phyloP scores from a whole-genome alignment of 495 filamentous ascomycete genomes.

The Xylona heveae region DNA sequence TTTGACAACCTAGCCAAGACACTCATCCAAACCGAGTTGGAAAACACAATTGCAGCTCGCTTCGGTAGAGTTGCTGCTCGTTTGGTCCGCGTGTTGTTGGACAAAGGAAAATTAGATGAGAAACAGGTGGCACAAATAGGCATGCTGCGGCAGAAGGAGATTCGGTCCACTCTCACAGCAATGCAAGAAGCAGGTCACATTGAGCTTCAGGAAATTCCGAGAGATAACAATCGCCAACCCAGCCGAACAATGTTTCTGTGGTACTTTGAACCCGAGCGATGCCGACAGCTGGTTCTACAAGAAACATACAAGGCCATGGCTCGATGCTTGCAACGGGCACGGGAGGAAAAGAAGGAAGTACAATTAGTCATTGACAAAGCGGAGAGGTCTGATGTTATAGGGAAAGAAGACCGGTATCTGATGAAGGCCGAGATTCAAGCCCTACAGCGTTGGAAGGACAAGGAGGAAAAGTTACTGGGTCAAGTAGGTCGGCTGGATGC shows the following conservation, averaged over 20 bases:
- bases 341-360: constrained; percentile 44
- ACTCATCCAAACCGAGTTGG: constrained; percentile 52
- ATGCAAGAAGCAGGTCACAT: constrained; percentile 71
- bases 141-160: constrained; percentile 56
- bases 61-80: constrained; percentile 59
- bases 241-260: constrained; percentile 70
- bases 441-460: constrained; percentile 42
- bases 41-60: constrained; percentile 50
- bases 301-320: constrained; percentile 77
- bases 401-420: constrained; percentile 57
- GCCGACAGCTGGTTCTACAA: constrained; percentile 40
- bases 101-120: constrained; percentile 81
- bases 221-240: constrained; percentile 54
- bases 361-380: constrained; percentile 51
- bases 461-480: constrained; percentile 53
- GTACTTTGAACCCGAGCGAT: constrained; percentile 63
- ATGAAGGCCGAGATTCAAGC: constrained; percentile 40
- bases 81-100: constrained; percentile 57
- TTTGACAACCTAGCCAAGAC: constrained; percentile 45
- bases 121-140: constrained; percentile 54
- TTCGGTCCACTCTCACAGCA: constrained; percentile 56
- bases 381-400: constrained; percentile 62
- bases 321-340: constrained; percentile 55
- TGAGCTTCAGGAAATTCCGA: constrained; percentile 80
- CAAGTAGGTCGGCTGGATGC: constrained; percentile 69